Conservation (phyloP, 208 protist species). For the Wallacemonas sp. region DNA sequence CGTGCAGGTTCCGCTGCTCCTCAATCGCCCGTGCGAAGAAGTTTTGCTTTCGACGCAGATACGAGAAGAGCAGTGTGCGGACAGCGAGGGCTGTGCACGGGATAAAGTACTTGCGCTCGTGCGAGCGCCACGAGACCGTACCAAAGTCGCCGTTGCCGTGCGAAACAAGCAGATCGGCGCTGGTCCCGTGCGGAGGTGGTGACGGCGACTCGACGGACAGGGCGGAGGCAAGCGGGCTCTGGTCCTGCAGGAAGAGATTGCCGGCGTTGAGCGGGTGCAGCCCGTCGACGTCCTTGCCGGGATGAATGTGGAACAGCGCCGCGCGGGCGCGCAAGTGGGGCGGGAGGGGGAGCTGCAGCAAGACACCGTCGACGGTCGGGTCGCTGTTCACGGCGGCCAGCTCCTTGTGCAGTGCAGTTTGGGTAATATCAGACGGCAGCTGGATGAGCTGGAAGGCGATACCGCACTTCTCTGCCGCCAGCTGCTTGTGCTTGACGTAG, state of each 20-base stretch:
- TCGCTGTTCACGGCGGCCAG: conserved; percentile 42
- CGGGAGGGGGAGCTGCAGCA: conserved; percentile 95
- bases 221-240: conserved; percentile 36
- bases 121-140: conserved; percentile 28
- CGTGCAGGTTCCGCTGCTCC: conserved; percentile 46
- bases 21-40: conserved; percentile 5
- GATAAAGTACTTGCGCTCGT: conserved; percentile 63
- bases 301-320: conserved; percentile 63
- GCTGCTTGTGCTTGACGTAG: conserved; percentile 76
- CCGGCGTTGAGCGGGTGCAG: conserved; percentile 93
- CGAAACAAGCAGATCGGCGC: conserved; percentile 16
- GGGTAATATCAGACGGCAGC: conserved; percentile 31
- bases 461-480: conserved; percentile 48
- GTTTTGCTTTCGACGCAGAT: conserved; percentile 29
- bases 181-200: neutral
- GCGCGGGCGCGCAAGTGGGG: conserved; percentile 81
- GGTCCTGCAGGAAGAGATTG: conserved; percentile 66
- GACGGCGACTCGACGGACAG: neutral
- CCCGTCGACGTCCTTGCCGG: conserved; percentile 92
- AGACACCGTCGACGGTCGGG: conserved; percentile 55
- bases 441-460: conserved; percentile 39
- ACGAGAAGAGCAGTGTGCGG: conserved; percentile 57
- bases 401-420: conserved; percentile 37
- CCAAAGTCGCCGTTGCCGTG: conserved; percentile 20
- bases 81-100: conserved; percentile 66